A percentile compares a stretch with the other conserved stretches of the same genome.
Evolutionary conservation across 2,329 filamentous ascomycete species (phyloP).

Genomic region (Hortaea werneckii): DNA sequence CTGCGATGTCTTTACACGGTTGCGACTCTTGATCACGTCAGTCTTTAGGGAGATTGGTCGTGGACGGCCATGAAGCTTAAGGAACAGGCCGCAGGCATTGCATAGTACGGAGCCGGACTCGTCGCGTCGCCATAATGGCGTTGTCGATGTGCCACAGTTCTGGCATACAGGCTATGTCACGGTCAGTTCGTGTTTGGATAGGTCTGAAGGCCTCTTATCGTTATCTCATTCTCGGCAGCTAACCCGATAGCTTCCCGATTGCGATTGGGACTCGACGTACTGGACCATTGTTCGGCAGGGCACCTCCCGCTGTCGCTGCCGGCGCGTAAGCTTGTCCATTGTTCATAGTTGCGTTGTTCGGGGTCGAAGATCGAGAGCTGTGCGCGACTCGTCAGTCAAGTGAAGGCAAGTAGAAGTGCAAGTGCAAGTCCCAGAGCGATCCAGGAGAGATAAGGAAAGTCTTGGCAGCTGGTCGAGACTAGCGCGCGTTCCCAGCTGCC

Average conservation of each 20-base stretch:
- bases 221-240: slow-evolving; percentile 4
- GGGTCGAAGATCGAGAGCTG: slow-evolving; percentile 19
- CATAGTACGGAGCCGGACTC: slow-evolving; percentile 91
- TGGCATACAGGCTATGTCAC: slow-evolving; percentile 76
- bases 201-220: slow-evolving; percentile 6
- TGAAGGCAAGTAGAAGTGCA: background rate
- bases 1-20: slow-evolving; percentile 85
- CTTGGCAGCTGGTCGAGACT: background rate
- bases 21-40: slow-evolving; percentile 98
- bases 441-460: background rate
- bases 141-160: slow-evolving; percentile 92
- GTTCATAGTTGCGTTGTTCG: slow-evolving; percentile 39
- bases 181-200: background rate
- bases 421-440: background rate
- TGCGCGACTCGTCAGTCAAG: background rate
- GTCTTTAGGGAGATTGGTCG: slow-evolving; percentile 96
- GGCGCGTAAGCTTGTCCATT: slow-evolving; percentile 52
- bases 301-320: slow-evolving; percentile 52
- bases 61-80: slow-evolving; percentile 89
- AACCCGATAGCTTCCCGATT: slow-evolving; percentile 2
- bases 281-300: slow-evolving; percentile 42
- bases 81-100: slow-evolving; percentile 95
- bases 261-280: slow-evolving; percentile 34
- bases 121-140: slow-evolving; percentile 93
- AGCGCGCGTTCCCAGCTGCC: background rate